Conservation (phyloP, 2,329 filamentous ascomycete genomes). For the Phialophora chinensis region DNA sequence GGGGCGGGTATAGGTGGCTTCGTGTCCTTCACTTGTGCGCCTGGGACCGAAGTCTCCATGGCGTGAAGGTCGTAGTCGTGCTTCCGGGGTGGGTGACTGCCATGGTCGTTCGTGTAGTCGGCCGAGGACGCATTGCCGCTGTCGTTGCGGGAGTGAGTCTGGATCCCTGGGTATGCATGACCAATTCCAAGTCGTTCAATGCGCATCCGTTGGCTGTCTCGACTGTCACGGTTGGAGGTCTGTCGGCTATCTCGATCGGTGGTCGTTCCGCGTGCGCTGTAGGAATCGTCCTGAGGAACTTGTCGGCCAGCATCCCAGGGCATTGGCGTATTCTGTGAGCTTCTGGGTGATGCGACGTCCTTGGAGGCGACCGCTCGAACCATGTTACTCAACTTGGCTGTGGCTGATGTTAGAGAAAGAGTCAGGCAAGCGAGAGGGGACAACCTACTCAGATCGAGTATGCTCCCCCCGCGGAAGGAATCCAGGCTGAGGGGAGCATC, state of each 20-base stretch:
- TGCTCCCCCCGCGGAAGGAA: constrained; percentile 89
- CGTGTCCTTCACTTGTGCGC: constrained; percentile 68
- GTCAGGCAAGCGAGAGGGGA: constrained; percentile 17
- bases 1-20: constrained; percentile 90
- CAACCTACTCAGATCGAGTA: constrained; percentile 81
- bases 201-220: constrained; percentile 52
- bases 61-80: constrained; percentile 97
- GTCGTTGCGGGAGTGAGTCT: constrained; percentile 72
- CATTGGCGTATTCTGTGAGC: constrained; percentile 63
- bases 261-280: constrained; percentile 29
- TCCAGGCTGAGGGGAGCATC: constrained; percentile 90
- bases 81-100: constrained; percentile 66
- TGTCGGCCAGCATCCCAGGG: constrained; percentile 59
- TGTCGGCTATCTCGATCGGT: constrained; percentile 37
- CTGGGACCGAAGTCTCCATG: constrained; percentile 85
- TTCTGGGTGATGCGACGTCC: constrained; percentile 62
- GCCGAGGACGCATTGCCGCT: constrained; percentile 77
- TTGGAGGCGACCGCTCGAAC: constrained; percentile 78
- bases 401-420: constrained; percentile 34
- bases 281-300: constrained; percentile 43
- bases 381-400: constrained; percentile 94
- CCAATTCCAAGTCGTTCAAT: constrained; percentile 53
- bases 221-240: constrained; percentile 48
- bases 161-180: constrained; percentile 11
- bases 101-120: constrained; percentile 68